phyloP scores from a whole-genome alignment of 208 protist species.

The Trypanosoma conorhini region DNA sequence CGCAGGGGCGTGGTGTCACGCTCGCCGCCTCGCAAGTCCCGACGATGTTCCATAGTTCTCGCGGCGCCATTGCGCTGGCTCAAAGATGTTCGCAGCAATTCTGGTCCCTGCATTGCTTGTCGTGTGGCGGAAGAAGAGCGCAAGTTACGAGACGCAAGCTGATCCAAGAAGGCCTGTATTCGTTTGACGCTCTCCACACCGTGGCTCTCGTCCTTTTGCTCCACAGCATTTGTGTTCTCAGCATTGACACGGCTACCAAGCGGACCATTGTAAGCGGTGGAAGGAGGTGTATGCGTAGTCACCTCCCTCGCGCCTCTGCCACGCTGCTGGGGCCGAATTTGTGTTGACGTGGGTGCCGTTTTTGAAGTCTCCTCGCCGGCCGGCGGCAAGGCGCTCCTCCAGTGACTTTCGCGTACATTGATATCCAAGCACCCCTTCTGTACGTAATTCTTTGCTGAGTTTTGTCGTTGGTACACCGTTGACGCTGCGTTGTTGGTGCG shows the following conservation, averaged over 20 bases:
- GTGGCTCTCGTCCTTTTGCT: not conserved
- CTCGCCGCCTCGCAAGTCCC: not conserved
- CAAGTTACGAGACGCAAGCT: constrained; percentile 1
- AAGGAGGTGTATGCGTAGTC: not conserved
- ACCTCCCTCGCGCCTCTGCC: not conserved
- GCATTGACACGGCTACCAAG: not conserved
- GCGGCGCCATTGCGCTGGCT: not conserved
- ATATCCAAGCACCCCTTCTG: not conserved
- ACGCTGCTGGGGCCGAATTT: not conserved
- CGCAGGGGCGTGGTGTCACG: constrained; percentile 14
- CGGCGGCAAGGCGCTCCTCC: not conserved
- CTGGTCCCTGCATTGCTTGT: constrained; percentile 1
- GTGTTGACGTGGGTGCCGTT: not conserved
- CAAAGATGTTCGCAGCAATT: constrained; percentile 3
- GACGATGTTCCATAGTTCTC: not conserved
- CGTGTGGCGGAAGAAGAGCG: constrained; percentile 26
- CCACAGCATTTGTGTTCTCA: not conserved
- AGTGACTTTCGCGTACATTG: constrained; percentile 15
- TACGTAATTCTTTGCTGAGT: constrained; percentile 14
- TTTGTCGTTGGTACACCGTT: not conserved
- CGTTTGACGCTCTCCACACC: not conserved
- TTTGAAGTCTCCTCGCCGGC: not conserved
- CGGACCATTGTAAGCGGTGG: not conserved
- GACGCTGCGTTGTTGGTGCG: not conserved
- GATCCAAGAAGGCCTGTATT: constrained; percentile 12